Evolutionary conservation across 495 filamentous ascomycete species (phyloP), one percentile per base, ranked within the genome.

Genomic region (Hypoxylon subgilvum): DNA sequence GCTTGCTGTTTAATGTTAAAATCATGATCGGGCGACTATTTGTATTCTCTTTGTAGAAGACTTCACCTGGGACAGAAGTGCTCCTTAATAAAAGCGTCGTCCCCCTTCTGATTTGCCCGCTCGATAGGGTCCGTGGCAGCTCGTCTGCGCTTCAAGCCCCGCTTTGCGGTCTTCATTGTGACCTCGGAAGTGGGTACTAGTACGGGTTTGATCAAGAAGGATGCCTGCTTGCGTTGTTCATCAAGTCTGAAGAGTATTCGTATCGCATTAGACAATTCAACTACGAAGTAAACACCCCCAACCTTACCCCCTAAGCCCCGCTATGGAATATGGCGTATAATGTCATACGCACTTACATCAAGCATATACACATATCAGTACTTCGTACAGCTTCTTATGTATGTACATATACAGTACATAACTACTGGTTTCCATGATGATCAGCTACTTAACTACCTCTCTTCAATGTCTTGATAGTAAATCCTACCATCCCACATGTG

Each of bases 81-180:
- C 0, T 77, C 70, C 17, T 62, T 61, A 34, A 79, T 66, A 45
- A 83, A 83, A 4, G 72, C 44, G 0, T 73, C 63, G 38, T 82
- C 73, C 1, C 65, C 71, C 56, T 79, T 81, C 8, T 45, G 41
- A 39, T 80, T 79, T 10, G 69, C 78, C 22, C 51, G 30, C 0
- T 78, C 76, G 9, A 83, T 72, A 2, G 66, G 71, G 58, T 74
- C 67, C 23, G 73, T 73, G 3, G 62, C 53, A 10, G 67, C 66
- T 32, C 66, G 66, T 28, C 46, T 66, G 34, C 75, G 67, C 39
- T 72, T 78, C 28, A 32, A 35, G 30, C 18, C 57, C 43, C 51
- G 35, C 23, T 55, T 55, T 34, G 35, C 13, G 23, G 23, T 14
- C 10, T 50, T 50, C 54, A 64, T 64, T 19, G 23, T 50, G 19